Evolutionary conservation across 2,329 filamentous ascomycete species (phyloP), one percentile per base, ranked within the genome.

Genomic region (Pseudogymnoascus sp.): DNA sequence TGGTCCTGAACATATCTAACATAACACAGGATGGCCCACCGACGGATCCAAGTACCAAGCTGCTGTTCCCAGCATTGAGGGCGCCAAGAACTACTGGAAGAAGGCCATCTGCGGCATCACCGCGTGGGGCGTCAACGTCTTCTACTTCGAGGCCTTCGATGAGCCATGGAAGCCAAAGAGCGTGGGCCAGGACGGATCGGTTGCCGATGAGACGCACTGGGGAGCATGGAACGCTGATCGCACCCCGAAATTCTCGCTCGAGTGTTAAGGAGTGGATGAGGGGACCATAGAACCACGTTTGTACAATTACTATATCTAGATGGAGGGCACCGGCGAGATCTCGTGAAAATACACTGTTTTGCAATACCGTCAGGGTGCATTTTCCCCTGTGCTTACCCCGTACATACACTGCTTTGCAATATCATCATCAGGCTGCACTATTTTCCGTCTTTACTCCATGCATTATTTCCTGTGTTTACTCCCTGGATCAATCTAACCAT

Each of bases 131-230:
- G 79, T 85, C 67, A 88, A 89, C 69, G 83, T 86, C 63, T 90
- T 90, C 77, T 88, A 83, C 76, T 90, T 90, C 68, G 87, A 90
- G 79, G 87, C 87, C 46, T 89, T 88, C 69, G 87, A 89, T 69
- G 88, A 90, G 82, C 78, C 82, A 64, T 88, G 85, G 84, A 90
- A 90, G 82, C 85, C 87, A 62, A 74, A 79, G 50, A 83, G 80
- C 67, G 75, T 81, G 65, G 87, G 88, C 69, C 81, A 88, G 72
- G 84, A 86, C 70, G 87, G 87, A 67, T 74, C 81, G 67, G 75
- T 77, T 10, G 82, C 79, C 59, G 82, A 87, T 69, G 87, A 90
- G 81, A 86, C 81, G 37, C 81, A 87, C 69, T 90, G 88, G 88
- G 87, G 88, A 70, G 83, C 85, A 44, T 88, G 86, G 81, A 84